Conservation (phyloP, 306 rosid species). For the Pyrus communis region DNA sequence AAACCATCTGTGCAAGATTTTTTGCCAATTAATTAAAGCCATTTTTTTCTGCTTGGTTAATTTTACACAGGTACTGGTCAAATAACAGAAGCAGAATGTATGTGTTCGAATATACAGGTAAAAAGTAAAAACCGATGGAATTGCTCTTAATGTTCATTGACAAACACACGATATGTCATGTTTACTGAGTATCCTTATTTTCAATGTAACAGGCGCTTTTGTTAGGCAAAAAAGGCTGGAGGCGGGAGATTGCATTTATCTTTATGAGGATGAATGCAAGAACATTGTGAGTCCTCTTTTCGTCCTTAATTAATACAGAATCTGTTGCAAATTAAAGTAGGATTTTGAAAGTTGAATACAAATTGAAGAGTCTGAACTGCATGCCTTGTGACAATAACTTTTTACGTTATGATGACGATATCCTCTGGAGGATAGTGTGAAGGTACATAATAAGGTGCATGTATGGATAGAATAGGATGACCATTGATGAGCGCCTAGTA, state of each 20-base stretch:
- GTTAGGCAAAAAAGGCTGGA: constrained; percentile 29
- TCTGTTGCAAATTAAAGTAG: not conserved
- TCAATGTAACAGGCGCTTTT: constrained; percentile 40
- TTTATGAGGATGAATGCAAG: constrained; percentile 43
- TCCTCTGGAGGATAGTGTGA: not conserved
- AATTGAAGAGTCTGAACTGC: not conserved
- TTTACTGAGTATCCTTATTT: not conserved
- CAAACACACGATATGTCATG: not conserved
- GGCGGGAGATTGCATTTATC: constrained; percentile 45
- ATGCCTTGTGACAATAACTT: too few species aligned
- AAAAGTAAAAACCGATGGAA: constrained; percentile 14
- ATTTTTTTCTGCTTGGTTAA: not conserved
- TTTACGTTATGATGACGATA: not conserved
- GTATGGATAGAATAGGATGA: not conserved
- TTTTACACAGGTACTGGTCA: constrained; percentile 46
- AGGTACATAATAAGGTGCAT: not conserved
- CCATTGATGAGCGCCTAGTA: not conserved
- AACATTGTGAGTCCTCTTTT: constrained; percentile 47
- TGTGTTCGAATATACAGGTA: constrained; percentile 56
- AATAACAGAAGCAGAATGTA: constrained; percentile 65
- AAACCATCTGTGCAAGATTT: not conserved
- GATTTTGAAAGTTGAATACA: not conserved
- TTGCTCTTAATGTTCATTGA: not conserved
- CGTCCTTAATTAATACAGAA: not conserved
- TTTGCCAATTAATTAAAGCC: not conserved